Evolutionary conservation across 257 asterid species (phyloP).

Genomic region (Primulina eburnea): DNA sequence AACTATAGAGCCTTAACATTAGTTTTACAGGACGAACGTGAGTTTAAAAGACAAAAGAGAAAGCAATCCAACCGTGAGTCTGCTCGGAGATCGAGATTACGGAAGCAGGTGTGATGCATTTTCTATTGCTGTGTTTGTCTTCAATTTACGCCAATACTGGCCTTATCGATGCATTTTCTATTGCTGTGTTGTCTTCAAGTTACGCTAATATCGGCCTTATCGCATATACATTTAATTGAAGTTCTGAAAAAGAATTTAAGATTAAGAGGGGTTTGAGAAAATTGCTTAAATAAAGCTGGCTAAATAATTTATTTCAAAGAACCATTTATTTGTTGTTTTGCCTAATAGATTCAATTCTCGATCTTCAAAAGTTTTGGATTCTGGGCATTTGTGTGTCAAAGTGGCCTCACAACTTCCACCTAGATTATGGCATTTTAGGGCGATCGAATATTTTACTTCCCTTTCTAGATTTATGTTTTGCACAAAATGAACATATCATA

Average conservation of each 20-base stretch:
- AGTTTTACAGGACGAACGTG: slow-evolving; percentile 77
- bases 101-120: slow-evolving; percentile 67
- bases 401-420: background rate
- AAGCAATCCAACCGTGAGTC: slow-evolving; percentile 98
- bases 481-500: background rate
- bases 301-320: too few species aligned
- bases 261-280: background rate
- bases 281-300: slow-evolving; percentile 6
- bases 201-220: background rate
- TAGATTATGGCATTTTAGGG: background rate
- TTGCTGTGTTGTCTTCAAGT: background rate
- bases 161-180: background rate
- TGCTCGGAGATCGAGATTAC: slow-evolving; percentile 93
- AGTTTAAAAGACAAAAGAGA: slow-evolving; percentile 86
- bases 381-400: background rate
- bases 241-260: background rate
- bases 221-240: background rate
- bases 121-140: background rate
- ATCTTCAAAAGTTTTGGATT: background rate
- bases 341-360: background rate
- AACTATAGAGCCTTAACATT: slow-evolving; percentile 15
- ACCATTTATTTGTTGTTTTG: background rate
- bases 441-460: background rate
- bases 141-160: background rate
- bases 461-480: background rate